A percentile compares a stretch with the other conserved stretches of the same genome.
These are phyloP conservation scores for Nemania sp. DNA, from an alignment of 2,329 filamentous ascomycete genomes.

Conservation along the genomic window DNA sequence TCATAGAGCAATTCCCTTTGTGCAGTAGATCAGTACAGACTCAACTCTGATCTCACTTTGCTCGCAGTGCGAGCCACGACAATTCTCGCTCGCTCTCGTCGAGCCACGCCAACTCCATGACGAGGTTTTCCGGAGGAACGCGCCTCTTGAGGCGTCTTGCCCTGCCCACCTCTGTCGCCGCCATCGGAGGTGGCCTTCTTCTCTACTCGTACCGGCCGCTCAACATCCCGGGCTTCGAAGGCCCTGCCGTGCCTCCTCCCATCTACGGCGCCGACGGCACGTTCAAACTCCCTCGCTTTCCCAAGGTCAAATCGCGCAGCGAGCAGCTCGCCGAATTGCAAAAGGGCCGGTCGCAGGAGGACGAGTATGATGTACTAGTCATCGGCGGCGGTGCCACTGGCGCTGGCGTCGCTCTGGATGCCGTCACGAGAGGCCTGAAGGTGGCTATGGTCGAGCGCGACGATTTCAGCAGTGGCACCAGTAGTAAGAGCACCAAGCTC, in stretches of 20 bases:
- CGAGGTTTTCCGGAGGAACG: conserved; percentile 37
- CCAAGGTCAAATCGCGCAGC: conserved; percentile 61
- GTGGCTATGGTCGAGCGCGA: conserved; percentile 73
- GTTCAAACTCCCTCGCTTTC: conserved; percentile 68
- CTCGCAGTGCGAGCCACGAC: conserved; percentile 10
- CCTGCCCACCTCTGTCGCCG: conserved; percentile 47
- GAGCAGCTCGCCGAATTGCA: conserved; percentile 67
- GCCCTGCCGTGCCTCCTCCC: conserved; percentile 69
- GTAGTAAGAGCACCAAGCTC: conserved; percentile 75
- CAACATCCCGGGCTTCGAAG: conserved; percentile 71
- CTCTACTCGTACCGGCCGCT: conserved; percentile 67
- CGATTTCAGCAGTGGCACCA: conserved; percentile 74
- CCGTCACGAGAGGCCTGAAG: conserved; percentile 70
- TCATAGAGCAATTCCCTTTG: too few species aligned
- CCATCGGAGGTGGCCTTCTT: conserved; percentile 48
- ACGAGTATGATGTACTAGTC: conserved; percentile 69
- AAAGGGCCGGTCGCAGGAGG: conserved; percentile 47
- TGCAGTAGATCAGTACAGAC: too few species aligned
- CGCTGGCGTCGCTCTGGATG: conserved; percentile 71
- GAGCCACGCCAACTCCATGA: conserved; percentile 30
- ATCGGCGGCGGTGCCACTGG: conserved; percentile 75
- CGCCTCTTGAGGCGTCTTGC: conserved; percentile 48
- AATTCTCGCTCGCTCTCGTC: conserved; percentile 5
- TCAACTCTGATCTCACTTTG: neutral
- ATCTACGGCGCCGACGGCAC: conserved; percentile 69